Percentiles rank a stretch among this genome's conserved stretches.
Evolutionary conservation across 2,329 filamentous ascomycete species (phyloP).

Genomic region (Diaporthe helianthi): DNA sequence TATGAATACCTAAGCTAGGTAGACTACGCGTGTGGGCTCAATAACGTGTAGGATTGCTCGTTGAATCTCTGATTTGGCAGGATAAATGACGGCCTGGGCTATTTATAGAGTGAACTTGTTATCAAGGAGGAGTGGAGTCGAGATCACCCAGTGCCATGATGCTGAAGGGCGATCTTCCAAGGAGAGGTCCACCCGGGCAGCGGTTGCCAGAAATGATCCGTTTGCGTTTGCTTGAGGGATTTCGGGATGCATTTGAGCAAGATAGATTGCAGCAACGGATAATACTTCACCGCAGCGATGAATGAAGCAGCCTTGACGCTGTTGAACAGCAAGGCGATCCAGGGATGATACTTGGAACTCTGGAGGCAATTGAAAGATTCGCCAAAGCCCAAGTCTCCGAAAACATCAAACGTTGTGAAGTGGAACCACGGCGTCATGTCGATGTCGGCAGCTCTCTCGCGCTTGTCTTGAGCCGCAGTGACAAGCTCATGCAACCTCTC

Average conservation of each 20-base stretch:
- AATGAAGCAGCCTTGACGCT: conserved; percentile 39
- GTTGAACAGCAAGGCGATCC: conserved; percentile 41
- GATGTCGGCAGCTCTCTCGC: not conserved
- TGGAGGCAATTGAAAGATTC: conserved; percentile 48
- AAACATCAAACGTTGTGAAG: conserved; percentile 47
- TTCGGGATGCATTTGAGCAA: conserved; percentile 12
- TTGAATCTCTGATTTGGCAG: too few relatives aligned
- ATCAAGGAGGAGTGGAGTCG: too few relatives aligned
- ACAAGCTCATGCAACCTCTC: conserved; percentile 36
- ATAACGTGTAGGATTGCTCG: too few relatives aligned
- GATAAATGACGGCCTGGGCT: not conserved
- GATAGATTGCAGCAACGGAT: conserved; percentile 33
- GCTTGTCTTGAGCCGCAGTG: not conserved
- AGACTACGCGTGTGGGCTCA: not conserved
- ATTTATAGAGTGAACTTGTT: not conserved
- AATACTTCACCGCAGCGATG: conserved; percentile 37
- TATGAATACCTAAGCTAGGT: too few relatives aligned
- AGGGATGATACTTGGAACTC: conserved; percentile 40
- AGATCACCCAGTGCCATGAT: too few relatives aligned
- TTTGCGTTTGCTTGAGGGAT: conserved; percentile 36
- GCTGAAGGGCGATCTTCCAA: too few relatives aligned
- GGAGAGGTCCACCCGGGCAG: too few relatives aligned
- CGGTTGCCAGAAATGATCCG: conserved; percentile 30
- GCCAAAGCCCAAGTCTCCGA: conserved; percentile 53
- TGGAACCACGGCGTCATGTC: conserved; percentile 41